Percentiles rank a stretch among this genome's conserved stretches.
phyloP scores from a whole-genome alignment of 352 stramenopile genomes.

The Peronosclerospora sorghi region DNA sequence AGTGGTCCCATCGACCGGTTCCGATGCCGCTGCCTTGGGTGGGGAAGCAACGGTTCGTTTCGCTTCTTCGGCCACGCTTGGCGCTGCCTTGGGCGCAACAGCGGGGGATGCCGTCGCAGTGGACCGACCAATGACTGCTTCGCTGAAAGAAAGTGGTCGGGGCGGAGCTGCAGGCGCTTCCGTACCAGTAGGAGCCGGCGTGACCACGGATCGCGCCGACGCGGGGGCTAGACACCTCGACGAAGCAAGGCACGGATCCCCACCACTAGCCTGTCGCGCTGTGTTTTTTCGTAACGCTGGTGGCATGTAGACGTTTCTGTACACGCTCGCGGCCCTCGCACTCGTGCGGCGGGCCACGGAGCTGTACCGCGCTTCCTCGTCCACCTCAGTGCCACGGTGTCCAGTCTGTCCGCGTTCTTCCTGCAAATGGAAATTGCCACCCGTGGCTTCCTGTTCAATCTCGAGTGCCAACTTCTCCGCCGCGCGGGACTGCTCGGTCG shows the following conservation, averaged over 20 bases:
- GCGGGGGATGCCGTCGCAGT: slow-evolving; percentile 1
- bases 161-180: neutral
- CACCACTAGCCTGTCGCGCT: slow-evolving; percentile 28
- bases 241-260: too few relatives aligned
- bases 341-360: slow-evolving; percentile 66
- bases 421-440: slow-evolving; percentile 89
- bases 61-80: slow-evolving; percentile 8
- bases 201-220: slow-evolving; percentile 1
- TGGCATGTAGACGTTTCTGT: slow-evolving; percentile 48
- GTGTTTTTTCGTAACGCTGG: slow-evolving; percentile 50
- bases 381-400: slow-evolving; percentile 40
- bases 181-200: slow-evolving; percentile 3
- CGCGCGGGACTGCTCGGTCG: slow-evolving; percentile 68
- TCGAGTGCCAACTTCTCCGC: slow-evolving; percentile 91
- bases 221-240: too few relatives aligned
- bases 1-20: slow-evolving; percentile 12
- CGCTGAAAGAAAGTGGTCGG: slow-evolving; percentile 64
- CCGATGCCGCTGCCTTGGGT: slow-evolving; percentile 9
- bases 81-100: slow-evolving; percentile 1
- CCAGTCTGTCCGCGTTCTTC: slow-evolving; percentile 84
- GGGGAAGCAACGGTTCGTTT: slow-evolving; percentile 5
- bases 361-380: slow-evolving; percentile 95
- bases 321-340: neutral
- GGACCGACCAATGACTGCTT: slow-evolving; percentile 46
- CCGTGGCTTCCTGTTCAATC: slow-evolving; percentile 87